phyloP scores from a whole-genome alignment of 1,284 basidiomycete species.

The Cutaneotrichosporon mucoides region DNA sequence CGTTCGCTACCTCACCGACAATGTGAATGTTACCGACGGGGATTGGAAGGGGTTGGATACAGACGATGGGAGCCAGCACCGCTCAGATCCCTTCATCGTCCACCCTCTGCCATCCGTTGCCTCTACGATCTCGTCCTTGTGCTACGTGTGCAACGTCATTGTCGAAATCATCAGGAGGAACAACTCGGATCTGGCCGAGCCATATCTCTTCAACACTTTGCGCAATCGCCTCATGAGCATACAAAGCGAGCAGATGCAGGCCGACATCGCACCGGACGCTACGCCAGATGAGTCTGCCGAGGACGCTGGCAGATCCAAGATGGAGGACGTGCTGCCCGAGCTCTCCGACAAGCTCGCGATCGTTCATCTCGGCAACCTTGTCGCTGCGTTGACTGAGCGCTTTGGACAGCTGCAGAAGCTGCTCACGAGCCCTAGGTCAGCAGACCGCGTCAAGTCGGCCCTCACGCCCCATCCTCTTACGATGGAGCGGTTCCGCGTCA shows the following conservation, averaged over 20 bases:
- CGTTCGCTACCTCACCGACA: conserved; percentile 72
- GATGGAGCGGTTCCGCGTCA: conserved; percentile 93
- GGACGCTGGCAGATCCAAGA: conserved; percentile 62
- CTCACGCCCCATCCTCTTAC: conserved; percentile 75
- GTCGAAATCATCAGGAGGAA: conserved; percentile 98
- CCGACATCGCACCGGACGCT: conserved; percentile 12
- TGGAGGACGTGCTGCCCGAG: conserved; percentile 78
- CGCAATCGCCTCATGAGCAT: conserved; percentile 84
- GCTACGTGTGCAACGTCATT: conserved; percentile 82
- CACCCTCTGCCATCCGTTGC: conserved; percentile 61
- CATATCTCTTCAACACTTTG: conserved; percentile 93
- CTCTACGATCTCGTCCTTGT: conserved; percentile 79
- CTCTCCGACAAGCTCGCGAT: conserved; percentile 86
- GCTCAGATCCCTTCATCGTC: conserved; percentile 38
- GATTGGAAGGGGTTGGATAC: conserved; percentile 28
- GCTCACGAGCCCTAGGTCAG: conserved; percentile 67
- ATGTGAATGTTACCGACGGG: conserved; percentile 53
- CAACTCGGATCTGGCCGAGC: conserved; percentile 98
- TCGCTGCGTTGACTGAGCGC: conserved; percentile 70
- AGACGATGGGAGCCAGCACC: conserved; percentile 18
- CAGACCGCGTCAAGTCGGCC: conserved; percentile 65
- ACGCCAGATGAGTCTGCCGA: conserved; percentile 60
- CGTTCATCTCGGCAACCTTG: conserved; percentile 81
- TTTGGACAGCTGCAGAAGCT: conserved; percentile 69
- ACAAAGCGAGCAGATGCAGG: conserved; percentile 17